Base-by-base conservation (phyloP, 768 basidiomycete species). In the Hericium erinaceus region DNA sequence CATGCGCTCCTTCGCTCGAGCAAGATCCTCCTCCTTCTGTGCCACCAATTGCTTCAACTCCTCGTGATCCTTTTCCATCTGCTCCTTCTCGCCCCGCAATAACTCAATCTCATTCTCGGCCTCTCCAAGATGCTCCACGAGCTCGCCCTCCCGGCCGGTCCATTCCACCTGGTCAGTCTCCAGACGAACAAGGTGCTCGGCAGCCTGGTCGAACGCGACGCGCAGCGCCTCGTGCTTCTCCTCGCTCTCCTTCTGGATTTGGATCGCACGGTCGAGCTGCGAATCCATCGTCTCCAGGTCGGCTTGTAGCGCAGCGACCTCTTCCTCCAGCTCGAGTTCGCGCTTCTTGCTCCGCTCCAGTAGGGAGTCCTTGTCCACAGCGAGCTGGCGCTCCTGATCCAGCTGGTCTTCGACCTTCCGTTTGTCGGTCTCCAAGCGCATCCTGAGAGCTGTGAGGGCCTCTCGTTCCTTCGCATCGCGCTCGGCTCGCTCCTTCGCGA, bases 291-390 rank as follows among this genome's bases (percentile, higher is more conserved):
- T 77, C 57, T 94, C 90, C 48, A 95, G 77, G 64, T 98, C 95
- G 3, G 77, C 75, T 64, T 97, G 92, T 20, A 97, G 71, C 1
- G 85, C 82, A 2, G 75, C 73, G 13, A 95, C 79, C 64, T 95
- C 93, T 55, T 97, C 93, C 67, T 92, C 86, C 2, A 98, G 77
- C 58, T 92, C 85, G 33, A 77, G 77, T 68, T 95, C 92, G n/a
- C 85, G 82, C 61, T 83, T 82, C 72, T 93, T 94, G 70, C 85
- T 87, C 50, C 93, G 78, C 58, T 91, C 85, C 1, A 98, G 77
- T 12, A 91, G 74, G 3, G 79, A 72, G 58, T 97, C 91, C 69
- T 95, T 94, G 70, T 98, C 93, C 48, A 89, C 63, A 1, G 81
- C 81, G 7, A 94, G 77, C 10, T 79, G 78, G 44, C 92, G 82